A percentile compares a stretch with the other conserved stretches of the same genome.
These are phyloP conservation scores for Jasminum sambac DNA, from an alignment of 257 asterid species.

Conservation along the genomic window DNA sequence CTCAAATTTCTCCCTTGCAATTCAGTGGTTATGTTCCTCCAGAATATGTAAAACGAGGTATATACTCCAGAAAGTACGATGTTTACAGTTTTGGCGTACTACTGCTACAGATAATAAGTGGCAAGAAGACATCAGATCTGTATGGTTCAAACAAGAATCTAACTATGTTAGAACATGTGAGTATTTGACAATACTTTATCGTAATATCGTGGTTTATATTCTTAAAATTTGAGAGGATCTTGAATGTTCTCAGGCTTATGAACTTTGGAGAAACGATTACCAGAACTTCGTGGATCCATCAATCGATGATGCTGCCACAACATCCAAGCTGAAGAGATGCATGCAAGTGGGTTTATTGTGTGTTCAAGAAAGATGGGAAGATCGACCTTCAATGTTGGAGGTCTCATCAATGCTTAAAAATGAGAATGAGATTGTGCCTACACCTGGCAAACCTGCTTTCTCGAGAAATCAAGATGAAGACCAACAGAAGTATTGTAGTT, in stretches of 20 bases:
- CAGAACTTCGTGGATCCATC: conserved; percentile 32
- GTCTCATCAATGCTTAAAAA: conserved; percentile 36
- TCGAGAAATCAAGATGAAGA: conserved; percentile 18
- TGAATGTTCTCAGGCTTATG: conserved; percentile 37
- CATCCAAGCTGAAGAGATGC: conserved; percentile 30
- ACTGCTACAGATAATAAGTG: conserved; percentile 41
- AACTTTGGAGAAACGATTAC: conserved; percentile 29
- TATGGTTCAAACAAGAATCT: conserved; percentile 33
- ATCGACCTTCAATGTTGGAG: conserved; percentile 43
- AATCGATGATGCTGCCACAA: conserved; percentile 24
- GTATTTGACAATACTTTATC: background rate
- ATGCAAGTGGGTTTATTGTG: conserved; percentile 43
- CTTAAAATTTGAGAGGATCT: background rate
- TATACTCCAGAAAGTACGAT: conserved; percentile 42
- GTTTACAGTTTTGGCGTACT: conserved; percentile 47
- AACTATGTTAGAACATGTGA: conserved; percentile 40
- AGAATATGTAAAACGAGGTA: conserved; percentile 38
- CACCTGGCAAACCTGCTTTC: conserved; percentile 37
- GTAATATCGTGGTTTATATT: background rate
- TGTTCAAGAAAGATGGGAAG: conserved; percentile 40
- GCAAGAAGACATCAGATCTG: conserved; percentile 31
- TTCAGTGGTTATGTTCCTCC: conserved; percentile 48
- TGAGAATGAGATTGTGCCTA: conserved; percentile 21
- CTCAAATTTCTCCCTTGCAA: background rate
- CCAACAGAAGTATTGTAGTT: background rate